Conservation (phyloP, 495 filamentous ascomycete genomes). For the Aspergillus diversus region DNA sequence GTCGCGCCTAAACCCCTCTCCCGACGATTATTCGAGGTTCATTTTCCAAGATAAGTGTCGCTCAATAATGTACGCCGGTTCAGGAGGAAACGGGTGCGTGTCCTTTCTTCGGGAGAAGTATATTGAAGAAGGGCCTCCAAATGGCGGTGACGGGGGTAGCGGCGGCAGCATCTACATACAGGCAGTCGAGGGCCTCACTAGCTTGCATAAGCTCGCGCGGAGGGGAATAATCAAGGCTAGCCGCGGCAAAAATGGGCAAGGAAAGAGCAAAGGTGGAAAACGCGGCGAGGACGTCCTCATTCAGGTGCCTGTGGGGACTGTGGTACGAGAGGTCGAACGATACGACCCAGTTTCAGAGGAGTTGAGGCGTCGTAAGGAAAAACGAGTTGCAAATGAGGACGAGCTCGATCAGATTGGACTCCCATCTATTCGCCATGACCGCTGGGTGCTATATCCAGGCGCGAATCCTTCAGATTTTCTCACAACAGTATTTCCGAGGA, state of each 20-base stretch:
- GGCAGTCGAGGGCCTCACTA: constrained; percentile 86
- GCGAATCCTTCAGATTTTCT: constrained; percentile 68
- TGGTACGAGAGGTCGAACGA: constrained; percentile 79
- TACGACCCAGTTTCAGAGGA: constrained; percentile 77
- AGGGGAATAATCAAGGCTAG: constrained; percentile 76
- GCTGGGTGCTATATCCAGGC: constrained; percentile 85
- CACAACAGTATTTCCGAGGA: constrained; percentile 60
- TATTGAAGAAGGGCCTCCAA: constrained; percentile 85
- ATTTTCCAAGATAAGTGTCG: constrained; percentile 86
- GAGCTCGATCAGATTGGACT: constrained; percentile 38
- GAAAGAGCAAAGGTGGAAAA: constrained; percentile 76
- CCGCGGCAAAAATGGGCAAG: constrained; percentile 82
- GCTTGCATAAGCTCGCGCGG: constrained; percentile 87
- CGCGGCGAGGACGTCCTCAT: constrained; percentile 86
- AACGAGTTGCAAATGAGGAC: constrained; percentile 20
- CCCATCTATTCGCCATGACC: constrained; percentile 54
- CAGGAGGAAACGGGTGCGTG: constrained; percentile 88
- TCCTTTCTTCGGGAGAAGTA: constrained; percentile 91
- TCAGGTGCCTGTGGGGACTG: constrained; percentile 89
- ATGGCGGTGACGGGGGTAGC: constrained; percentile 91
- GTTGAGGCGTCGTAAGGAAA: constrained; percentile 33
- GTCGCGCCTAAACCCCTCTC: constrained; percentile 74
- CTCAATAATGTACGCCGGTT: constrained; percentile 72
- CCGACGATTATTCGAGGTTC: constrained; percentile 78
- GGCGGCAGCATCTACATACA: constrained; percentile 95